Conservation (phyloP, 495 filamentous ascomycete species). For the Podospora australis region DNA sequence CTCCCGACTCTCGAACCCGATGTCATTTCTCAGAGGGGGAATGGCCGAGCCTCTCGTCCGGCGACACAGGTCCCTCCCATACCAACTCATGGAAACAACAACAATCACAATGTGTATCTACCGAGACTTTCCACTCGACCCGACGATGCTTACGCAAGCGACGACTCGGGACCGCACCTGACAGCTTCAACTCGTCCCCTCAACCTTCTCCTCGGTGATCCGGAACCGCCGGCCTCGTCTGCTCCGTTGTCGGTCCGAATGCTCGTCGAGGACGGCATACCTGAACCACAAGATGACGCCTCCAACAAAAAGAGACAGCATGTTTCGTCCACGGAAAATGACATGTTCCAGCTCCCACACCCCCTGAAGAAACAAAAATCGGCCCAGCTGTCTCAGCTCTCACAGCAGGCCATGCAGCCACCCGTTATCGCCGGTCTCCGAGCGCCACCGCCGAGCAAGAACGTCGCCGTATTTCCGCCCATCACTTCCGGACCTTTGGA, state of each 20-base stretch:
- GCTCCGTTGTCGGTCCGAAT: slow-evolving; percentile 38
- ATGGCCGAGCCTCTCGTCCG: too few species aligned
- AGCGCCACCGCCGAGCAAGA: slow-evolving; percentile 69
- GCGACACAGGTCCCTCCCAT: slow-evolving; percentile 31
- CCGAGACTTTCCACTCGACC: slow-evolving; percentile 6
- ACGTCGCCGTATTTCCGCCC: slow-evolving; percentile 65
- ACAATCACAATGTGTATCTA: too few species aligned
- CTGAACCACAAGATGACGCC: slow-evolving; percentile 26
- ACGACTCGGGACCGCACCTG: slow-evolving; percentile 7
- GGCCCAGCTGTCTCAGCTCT: slow-evolving; percentile 39
- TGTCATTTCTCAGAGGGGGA: slow-evolving; percentile 27
- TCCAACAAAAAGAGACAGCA: slow-evolving; percentile 43
- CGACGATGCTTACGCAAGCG: slow-evolving; percentile 13
- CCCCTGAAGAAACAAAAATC: slow-evolving; percentile 53
- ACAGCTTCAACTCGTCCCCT: slow-evolving; percentile 19
- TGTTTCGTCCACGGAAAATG: slow-evolving; percentile 40
- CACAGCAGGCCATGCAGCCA: slow-evolving; percentile 39
- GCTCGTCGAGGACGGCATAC: slow-evolving; percentile 38
- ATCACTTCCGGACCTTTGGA: slow-evolving; percentile 53
- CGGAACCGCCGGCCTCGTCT: slow-evolving; percentile 25
- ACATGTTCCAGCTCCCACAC: slow-evolving; percentile 50
- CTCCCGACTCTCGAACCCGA: slow-evolving; percentile 44
- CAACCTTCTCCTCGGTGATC: slow-evolving; percentile 23
- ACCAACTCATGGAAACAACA: slow-evolving; percentile 28
- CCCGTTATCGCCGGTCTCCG: slow-evolving; percentile 70